Conservation (phyloP, 352 stramenopile species). For the Phytophthora vignae region DNA sequence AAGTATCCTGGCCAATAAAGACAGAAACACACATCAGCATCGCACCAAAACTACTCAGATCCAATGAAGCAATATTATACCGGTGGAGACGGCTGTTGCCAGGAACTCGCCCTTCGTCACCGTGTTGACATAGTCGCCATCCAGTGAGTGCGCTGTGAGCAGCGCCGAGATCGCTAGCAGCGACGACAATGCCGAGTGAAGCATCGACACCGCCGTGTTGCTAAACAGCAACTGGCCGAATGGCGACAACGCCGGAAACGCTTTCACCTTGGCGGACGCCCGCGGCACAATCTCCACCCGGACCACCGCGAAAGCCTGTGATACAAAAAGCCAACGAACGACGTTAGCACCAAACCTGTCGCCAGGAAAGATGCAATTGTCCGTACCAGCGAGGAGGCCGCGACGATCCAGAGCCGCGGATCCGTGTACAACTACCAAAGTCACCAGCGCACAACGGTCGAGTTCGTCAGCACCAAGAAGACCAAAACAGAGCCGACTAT, state of each 20-base stretch:
- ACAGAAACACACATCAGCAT: neutral
- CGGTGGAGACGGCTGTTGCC: constrained; percentile 73
- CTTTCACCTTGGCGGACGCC: constrained; percentile 48
- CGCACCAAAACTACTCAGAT: neutral
- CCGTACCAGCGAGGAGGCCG: constrained; percentile 66
- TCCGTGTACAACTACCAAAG: constrained; percentile 57
- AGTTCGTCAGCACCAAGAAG: constrained; percentile 8
- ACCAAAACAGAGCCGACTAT: neutral
- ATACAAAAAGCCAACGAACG: neutral
- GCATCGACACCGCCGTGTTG: constrained; percentile 81
- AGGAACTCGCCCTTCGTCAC: constrained; percentile 47
- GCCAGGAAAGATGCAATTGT: neutral
- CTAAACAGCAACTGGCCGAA: constrained; percentile 63
- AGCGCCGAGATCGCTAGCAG: constrained; percentile 62
- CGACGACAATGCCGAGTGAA: constrained; percentile 70
- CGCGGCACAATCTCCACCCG: constrained; percentile 56
- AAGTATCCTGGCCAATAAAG: constrained; percentile 58
- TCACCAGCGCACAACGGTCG: constrained; percentile 10
- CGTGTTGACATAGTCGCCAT: constrained; percentile 51
- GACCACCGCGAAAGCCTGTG: constrained; percentile 52
- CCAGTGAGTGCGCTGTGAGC: constrained; percentile 59
- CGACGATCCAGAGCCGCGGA: constrained; percentile 68
- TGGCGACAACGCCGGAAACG: constrained; percentile 55
- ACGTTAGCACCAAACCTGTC: neutral
- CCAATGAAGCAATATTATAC: constrained; percentile 42